phyloP scores from a whole-genome alignment of 352 stramenopile genomes.

The Pythium scleroteichum region DNA sequence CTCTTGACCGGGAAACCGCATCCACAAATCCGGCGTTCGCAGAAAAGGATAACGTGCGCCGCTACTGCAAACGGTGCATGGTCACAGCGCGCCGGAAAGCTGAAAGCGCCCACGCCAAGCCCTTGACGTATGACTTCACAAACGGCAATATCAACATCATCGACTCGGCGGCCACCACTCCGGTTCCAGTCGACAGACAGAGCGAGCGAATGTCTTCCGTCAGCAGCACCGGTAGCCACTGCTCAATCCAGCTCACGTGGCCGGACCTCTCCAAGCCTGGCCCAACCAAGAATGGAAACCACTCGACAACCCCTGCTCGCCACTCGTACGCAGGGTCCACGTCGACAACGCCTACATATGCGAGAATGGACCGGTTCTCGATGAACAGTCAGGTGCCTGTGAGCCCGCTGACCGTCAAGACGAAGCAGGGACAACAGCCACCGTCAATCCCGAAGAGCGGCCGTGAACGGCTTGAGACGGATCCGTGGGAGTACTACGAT shows the following conservation, averaged over 20 bases:
- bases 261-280: constrained; percentile 16
- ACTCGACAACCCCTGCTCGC: constrained; percentile 7
- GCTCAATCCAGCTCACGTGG: constrained; percentile 32
- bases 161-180: constrained; percentile 32
- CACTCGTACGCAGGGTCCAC: constrained; percentile 16
- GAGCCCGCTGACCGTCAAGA: constrained; percentile 58
- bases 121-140: constrained; percentile 41
- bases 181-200: constrained; percentile 33
- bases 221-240: constrained; percentile 47
- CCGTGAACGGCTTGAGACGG: constrained; percentile 55
- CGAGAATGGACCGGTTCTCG: constrained; percentile 27
- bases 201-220: constrained; percentile 42
- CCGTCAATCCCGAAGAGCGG: constrained; percentile 18
- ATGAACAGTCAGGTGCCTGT: constrained; percentile 51
- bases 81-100: constrained; percentile 43
- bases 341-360: constrained; percentile 15
- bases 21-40: constrained; percentile 33
- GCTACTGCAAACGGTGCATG: constrained; percentile 68
- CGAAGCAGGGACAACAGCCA: constrained; percentile 16
- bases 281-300: not conserved
- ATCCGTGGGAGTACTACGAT: constrained; percentile 69
- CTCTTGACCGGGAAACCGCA: constrained; percentile 47
- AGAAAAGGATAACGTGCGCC: constrained; percentile 38
- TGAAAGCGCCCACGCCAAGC: constrained; percentile 30
- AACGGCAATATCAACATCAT: constrained; percentile 24